phyloP scores from a whole-genome alignment of 495 filamentous ascomycete species.

The Daldinia vernicosa region DNA sequence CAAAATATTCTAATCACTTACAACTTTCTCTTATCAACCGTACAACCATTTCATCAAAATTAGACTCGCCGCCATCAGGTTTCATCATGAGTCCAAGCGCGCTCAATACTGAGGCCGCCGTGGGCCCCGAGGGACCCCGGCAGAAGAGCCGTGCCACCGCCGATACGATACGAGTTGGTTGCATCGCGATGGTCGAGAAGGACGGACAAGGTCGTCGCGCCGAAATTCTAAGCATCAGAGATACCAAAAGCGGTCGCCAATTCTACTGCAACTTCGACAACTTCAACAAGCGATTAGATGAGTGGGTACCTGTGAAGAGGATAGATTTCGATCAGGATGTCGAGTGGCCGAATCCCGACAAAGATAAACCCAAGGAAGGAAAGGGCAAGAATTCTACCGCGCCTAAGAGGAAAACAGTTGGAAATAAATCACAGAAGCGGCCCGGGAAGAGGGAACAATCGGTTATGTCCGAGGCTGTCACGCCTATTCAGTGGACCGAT shows the following conservation, averaged over 20 bases:
- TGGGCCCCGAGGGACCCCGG: constrained; percentile 60
- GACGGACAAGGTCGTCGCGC: constrained; percentile 88
- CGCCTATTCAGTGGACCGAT: constrained; percentile 57
- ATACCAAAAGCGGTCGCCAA: constrained; percentile 80
- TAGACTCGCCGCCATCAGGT: constrained; percentile 15
- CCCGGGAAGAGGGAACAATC: constrained; percentile 60
- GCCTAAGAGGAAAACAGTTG: constrained; percentile 57
- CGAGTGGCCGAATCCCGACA: constrained; percentile 66
- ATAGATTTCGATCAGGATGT: constrained; percentile 77
- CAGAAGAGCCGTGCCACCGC: constrained; percentile 82
- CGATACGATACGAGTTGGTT: constrained; percentile 70
- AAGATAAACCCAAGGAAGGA: constrained; percentile 63
- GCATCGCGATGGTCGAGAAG: constrained; percentile 60
- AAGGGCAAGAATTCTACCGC: constrained; percentile 57
- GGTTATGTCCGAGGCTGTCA: constrained; percentile 55
- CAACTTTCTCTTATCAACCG: constrained; percentile 10
- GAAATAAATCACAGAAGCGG: constrained; percentile 66
- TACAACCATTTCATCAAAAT: constrained; percentile 37
- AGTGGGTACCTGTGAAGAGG: constrained; percentile 85
- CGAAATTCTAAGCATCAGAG: constrained; percentile 89
- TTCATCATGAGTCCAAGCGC: constrained; percentile 55
- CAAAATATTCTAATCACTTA: constrained; percentile 15
- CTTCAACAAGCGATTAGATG: constrained; percentile 98
- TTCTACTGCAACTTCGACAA: constrained; percentile 99
- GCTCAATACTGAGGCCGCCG: constrained; percentile 53